Percentiles rank a stretch among this genome's conserved stretches.
Evolutionary conservation across 495 filamentous ascomycete species (phyloP).

Genomic region (Penicillium fimorum): DNA sequence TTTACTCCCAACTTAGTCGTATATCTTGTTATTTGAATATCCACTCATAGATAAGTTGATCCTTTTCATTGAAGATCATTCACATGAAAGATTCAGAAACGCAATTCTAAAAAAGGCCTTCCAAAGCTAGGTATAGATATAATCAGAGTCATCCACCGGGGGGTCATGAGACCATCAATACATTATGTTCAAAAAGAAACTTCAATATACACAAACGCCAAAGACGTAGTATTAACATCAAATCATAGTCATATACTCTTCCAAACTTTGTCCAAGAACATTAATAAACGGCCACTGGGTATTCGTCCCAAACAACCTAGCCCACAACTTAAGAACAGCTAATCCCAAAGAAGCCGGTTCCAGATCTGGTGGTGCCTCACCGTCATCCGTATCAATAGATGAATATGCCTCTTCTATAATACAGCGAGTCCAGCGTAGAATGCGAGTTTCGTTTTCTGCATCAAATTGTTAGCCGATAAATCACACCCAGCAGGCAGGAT

Average conservation of each 20-base stretch:
- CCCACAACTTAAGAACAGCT: slow-evolving; percentile 38
- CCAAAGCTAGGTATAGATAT: neutral
- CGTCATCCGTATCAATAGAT: slow-evolving; percentile 36
- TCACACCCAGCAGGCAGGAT: neutral
- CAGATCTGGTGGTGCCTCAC: slow-evolving; percentile 24
- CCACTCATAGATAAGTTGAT: too few species aligned
- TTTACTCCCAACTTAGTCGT: too few species aligned
- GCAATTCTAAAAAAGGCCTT: too few species aligned
- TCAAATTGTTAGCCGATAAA: neutral
- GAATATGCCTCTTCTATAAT: slow-evolving; percentile 41
- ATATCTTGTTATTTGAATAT: too few species aligned
- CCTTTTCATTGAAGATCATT: too few species aligned
- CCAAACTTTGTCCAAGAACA: slow-evolving; percentile 37
- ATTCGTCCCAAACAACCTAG: slow-evolving; percentile 38
- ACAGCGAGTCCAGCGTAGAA: slow-evolving; percentile 39
- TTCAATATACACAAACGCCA: slow-evolving; percentile 12
- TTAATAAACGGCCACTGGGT: slow-evolving; percentile 46
- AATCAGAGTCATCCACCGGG: neutral
- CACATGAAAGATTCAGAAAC: too few species aligned
- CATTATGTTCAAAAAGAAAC: neutral
- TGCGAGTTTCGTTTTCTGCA: slow-evolving; percentile 39
- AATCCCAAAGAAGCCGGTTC: slow-evolving; percentile 32
- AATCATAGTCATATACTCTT: slow-evolving; percentile 35
- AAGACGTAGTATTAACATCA: slow-evolving; percentile 10
- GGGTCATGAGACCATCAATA: neutral